Percentiles rank a stretch among this genome's conserved stretches.
Evolutionary conservation across 169 alveolate genomes (phyloP).

Genomic region (Cryptosporidium tyzzeri): DNA sequence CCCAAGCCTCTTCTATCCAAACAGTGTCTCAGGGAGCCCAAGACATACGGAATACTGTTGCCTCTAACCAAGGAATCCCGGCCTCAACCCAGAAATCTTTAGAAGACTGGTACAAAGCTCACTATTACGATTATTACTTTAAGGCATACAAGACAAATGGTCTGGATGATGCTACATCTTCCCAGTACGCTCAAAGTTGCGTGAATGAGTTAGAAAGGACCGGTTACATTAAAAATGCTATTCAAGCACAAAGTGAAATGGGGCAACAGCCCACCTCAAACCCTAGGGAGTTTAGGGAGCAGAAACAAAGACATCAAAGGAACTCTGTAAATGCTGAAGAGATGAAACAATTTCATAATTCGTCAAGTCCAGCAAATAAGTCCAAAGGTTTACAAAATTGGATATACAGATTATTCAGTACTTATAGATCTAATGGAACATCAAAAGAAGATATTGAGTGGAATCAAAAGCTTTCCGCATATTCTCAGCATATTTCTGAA

Average conservation of each 20-base stretch:
- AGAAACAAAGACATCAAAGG: not conserved
- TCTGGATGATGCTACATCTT: constrained; percentile 55
- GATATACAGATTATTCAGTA: constrained; percentile 25
- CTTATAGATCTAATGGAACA: constrained; percentile 62
- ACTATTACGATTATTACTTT: constrained; percentile 56
- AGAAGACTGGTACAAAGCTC: constrained; percentile 74
- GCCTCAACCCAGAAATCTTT: constrained; percentile 4
- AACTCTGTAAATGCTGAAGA: not conserved
- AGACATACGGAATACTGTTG: not conserved
- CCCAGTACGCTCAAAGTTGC: constrained; percentile 69
- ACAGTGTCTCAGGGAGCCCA: not conserved
- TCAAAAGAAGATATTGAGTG: constrained; percentile 70
- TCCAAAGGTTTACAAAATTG: constrained; percentile 52
- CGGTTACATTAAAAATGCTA: constrained; percentile 39
- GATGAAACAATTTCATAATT: not conserved
- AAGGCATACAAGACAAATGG: constrained; percentile 66
- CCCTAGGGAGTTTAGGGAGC: not conserved
- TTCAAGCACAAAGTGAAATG: constrained; percentile 9
- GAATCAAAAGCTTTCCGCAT: constrained; percentile 48
- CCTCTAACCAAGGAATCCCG: not conserved
- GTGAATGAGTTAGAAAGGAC: constrained; percentile 55
- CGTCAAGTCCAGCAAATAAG: not conserved
- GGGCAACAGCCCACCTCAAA: not conserved
- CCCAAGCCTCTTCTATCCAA: not conserved
- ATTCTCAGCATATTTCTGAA: constrained; percentile 39